Evolutionary conservation across 192 early-diverging fungal species (phyloP), one percentile per base, ranked within the genome.

Genomic region (Backusella australiensis): DNA sequence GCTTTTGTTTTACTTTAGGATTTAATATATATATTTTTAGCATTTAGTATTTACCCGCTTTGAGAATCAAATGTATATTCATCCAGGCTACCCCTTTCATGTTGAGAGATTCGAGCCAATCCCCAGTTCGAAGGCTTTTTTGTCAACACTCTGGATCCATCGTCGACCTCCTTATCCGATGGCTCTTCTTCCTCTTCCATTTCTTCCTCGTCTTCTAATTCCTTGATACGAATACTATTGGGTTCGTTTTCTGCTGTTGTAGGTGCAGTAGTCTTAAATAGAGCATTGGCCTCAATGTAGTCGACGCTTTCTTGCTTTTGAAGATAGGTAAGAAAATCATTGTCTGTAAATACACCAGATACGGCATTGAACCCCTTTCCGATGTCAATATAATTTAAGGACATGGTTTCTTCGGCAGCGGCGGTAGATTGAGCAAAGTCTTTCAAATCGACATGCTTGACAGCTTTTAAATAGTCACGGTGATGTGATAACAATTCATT

Each of bases 21-120:
- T 21, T 53, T 23, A 53, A 53, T 53, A n/a, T 23, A n/a, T 21
- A 0, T 59, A 32, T 32, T 0, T 59, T 26, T 59, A 26, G 53
- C 21, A 59, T 59, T 59, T 59, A 44, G 14, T 12, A 6, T 17
- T 74, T 82, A 82, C 81, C 93, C 93, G 41, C 89, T 91, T 7
- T 82, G 74, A 73, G 85, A 83, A 35, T 88, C 86, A 79, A 88
- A 93, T 23, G 52, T 77, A 82, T 93, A 93, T 17, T 74, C 76
- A 0, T 83, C 80, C 42, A 80, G 23, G 21, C 80, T 71, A 35
- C 85, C 83, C 9, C 81, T 83, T n/a, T 75, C 49, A 17, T 77
- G 69, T 42, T 84, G 69, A 39, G 77, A 70, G 21, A 88, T 81
- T 35, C 87, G 73, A 26, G 83, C 59, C 3, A 91, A 65, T 41